Percentiles rank a stretch among this genome's conserved stretches.
These are phyloP conservation scores for Trichoderma cornu-damae DNA, from an alignment of 2,329 filamentous ascomycete genomes.

Conservation along the genomic window DNA sequence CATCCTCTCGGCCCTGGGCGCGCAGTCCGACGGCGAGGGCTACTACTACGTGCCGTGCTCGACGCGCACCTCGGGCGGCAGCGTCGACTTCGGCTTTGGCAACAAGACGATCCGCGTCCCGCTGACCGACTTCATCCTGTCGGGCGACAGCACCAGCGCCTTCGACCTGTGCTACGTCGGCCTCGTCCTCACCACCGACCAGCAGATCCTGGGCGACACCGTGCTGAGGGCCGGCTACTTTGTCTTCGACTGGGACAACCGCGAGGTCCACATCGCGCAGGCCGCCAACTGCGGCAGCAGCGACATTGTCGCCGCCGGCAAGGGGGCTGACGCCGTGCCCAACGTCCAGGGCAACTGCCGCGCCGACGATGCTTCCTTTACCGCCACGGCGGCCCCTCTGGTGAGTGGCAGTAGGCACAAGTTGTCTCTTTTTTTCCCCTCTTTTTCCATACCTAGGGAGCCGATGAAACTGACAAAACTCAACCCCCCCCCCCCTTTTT, in stretches of 20 bases:
- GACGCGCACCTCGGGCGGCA: slow-evolving; percentile 33
- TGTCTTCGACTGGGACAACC: slow-evolving; percentile 44
- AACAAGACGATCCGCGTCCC: slow-evolving; percentile 39
- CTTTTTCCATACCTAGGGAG: too few species aligned
- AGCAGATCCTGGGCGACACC: slow-evolving; percentile 42
- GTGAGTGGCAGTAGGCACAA: not conserved
- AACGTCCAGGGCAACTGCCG: slow-evolving; percentile 34
- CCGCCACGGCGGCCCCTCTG: not conserved
- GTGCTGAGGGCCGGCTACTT: slow-evolving; percentile 43
- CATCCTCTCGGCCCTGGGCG: slow-evolving; percentile 42
- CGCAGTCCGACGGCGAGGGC: slow-evolving; percentile 36
- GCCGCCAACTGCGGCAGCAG: slow-evolving; percentile 37
- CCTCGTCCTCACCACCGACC: slow-evolving; percentile 35
- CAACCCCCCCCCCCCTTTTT: too few species aligned
- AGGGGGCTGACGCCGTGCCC: slow-evolving; percentile 32
- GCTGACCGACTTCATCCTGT: slow-evolving; percentile 46
- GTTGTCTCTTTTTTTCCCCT: too few species aligned
- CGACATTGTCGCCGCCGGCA: slow-evolving; percentile 36
- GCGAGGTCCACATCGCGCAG: slow-evolving; percentile 38
- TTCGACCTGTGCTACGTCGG: slow-evolving; percentile 40
- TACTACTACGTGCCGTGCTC: slow-evolving; percentile 44
- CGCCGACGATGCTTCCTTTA: slow-evolving; percentile 26
- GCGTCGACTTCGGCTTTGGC: slow-evolving; percentile 47
- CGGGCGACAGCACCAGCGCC: slow-evolving; percentile 21
- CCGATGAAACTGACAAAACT: too few species aligned